Evolutionary conservation across 139 green algal genomes (phyloP).

Genomic region (Volvox reticuliferus): DNA sequence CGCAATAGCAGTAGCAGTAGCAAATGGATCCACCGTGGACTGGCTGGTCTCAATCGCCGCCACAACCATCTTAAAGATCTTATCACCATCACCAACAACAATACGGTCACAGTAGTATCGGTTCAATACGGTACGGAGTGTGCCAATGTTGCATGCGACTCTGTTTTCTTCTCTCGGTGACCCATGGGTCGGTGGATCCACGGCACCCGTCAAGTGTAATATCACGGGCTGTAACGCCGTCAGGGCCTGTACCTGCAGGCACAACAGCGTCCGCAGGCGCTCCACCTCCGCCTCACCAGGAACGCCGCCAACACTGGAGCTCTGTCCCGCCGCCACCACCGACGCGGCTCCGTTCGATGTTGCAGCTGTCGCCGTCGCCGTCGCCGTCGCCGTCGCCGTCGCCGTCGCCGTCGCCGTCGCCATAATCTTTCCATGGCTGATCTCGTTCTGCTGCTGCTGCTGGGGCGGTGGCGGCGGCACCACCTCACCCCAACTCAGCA

Average conservation of each 20-base stretch:
- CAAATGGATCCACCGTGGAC: too few relatives aligned
- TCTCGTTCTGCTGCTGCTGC: neutral
- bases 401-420: neutral
- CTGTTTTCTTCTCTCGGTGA: neutral
- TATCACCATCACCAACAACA: too few relatives aligned
- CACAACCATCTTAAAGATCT: too few relatives aligned
- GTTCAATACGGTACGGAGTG: too few relatives aligned
- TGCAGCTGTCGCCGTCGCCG: neutral
- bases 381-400: neutral
- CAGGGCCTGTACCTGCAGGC: slow-evolving; percentile 26
- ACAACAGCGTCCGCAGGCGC: slow-evolving; percentile 17
- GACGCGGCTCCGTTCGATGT: neutral
- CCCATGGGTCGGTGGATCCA: neutral
- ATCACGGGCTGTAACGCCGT: neutral
- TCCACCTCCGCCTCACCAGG: slow-evolving; percentile 18
- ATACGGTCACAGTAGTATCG: too few relatives aligned
- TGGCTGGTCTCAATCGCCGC: too few relatives aligned
- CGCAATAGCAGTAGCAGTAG: too few relatives aligned
- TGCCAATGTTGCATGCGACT: too few relatives aligned
- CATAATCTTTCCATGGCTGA: too few relatives aligned
- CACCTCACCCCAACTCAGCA: slow-evolving; percentile 27
- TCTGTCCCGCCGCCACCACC: too few relatives aligned
- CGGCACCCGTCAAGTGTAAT: too few relatives aligned
- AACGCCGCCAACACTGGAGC: neutral
- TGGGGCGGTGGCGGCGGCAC: neutral